phyloP scores from a whole-genome alignment of 2,329 filamentous ascomycete species.

The Alternaria novae-zelandiae region DNA sequence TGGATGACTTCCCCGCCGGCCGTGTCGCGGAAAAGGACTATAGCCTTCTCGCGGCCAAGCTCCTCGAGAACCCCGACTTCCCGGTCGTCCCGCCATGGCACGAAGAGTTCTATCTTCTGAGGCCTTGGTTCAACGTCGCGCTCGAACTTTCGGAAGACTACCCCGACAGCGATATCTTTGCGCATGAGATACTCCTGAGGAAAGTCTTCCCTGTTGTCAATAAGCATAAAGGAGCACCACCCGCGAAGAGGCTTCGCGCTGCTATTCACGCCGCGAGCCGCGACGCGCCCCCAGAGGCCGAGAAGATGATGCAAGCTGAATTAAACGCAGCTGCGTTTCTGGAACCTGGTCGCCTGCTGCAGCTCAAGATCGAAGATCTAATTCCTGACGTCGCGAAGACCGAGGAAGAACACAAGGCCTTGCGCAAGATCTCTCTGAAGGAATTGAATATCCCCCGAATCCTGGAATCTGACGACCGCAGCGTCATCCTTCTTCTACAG shows the following conservation, averaged over 20 bases:
- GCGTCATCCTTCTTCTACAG: background rate
- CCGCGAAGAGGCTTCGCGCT: background rate
- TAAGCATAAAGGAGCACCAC: background rate
- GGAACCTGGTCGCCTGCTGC: background rate
- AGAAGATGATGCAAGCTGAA: background rate
- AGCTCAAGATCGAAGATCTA: background rate
- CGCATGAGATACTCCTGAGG: background rate
- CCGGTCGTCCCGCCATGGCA: background rate
- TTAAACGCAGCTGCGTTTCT: background rate
- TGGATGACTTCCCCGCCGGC: conserved; percentile 57
- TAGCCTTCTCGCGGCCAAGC: background rate
- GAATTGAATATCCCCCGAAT: background rate
- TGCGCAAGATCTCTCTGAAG: background rate
- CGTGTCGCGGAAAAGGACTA: conserved; percentile 18
- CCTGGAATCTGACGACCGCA: background rate
- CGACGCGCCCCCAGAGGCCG: background rate
- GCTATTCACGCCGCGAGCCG: background rate
- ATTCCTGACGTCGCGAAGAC: background rate
- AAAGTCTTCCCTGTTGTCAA: background rate
- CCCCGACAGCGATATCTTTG: background rate
- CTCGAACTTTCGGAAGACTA: background rate
- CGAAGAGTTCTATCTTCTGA: background rate
- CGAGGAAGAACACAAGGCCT: background rate
- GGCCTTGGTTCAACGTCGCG: background rate
- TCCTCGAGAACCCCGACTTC: background rate